Evolutionary conservation across 805 yeast genomes (phyloP).

Genomic region (Naumovozyma baii): DNA sequence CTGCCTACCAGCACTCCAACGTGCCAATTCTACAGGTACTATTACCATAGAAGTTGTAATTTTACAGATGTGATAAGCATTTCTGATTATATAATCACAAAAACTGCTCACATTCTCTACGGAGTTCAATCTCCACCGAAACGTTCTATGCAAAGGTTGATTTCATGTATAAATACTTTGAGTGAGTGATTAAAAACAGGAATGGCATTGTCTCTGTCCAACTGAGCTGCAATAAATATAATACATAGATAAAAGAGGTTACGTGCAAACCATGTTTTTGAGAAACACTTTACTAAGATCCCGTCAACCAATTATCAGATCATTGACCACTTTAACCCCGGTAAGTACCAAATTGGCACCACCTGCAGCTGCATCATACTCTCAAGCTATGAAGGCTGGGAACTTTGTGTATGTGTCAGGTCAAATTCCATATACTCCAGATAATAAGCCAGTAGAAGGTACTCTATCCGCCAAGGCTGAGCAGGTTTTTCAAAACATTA

Average conservation of each 20-base stretch:
- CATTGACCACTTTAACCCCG: slow-evolving; percentile 25
- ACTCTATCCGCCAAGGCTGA: slow-evolving; percentile 66
- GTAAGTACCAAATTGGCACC: slow-evolving; percentile 75
- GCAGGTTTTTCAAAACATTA: slow-evolving; percentile 56
- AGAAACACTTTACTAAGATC: slow-evolving; percentile 14
- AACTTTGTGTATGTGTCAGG: slow-evolving; percentile 87
- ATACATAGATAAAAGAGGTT: too few relatives aligned
- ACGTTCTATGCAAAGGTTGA: too few relatives aligned
- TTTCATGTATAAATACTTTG: too few relatives aligned
- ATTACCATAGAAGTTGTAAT: too few relatives aligned
- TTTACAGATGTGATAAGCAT: too few relatives aligned
- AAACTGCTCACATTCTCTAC: neutral
- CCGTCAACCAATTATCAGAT: slow-evolving; percentile 9
- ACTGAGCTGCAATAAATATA: too few relatives aligned
- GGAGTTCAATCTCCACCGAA: neutral
- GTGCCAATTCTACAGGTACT: too few relatives aligned
- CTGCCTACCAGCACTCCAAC: too few relatives aligned
- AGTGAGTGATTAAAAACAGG: too few relatives aligned
- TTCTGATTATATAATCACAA: neutral
- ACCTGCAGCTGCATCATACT: slow-evolving; percentile 92
- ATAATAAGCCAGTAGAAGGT: slow-evolving; percentile 69
- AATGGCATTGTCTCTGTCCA: too few relatives aligned
- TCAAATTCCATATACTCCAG: slow-evolving; percentile 81
- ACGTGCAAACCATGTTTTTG: slow-evolving; percentile 3
- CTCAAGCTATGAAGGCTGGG: slow-evolving; percentile 87